Evolutionary conservation across 1,284 basidiomycete genomes (phyloP).

Genomic region (Porogramme epimiltina): DNA sequence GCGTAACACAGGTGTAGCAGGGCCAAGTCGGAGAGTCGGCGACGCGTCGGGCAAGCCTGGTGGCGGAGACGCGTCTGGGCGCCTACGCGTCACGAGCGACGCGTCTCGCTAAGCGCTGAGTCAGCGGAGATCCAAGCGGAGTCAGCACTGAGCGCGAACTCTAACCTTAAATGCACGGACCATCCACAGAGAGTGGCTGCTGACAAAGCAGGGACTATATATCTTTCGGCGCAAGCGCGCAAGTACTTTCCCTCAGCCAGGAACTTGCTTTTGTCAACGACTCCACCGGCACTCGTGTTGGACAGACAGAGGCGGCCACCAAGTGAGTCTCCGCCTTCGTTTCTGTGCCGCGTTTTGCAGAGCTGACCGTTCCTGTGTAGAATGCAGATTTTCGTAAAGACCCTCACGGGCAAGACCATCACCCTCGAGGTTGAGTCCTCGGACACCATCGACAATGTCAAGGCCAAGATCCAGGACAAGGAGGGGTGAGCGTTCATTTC

Average conservation of each 20-base stretch:
- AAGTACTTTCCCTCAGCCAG: slow-evolving; percentile 24
- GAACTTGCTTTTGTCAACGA: slow-evolving; percentile 79
- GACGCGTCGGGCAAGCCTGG: slow-evolving; percentile 10
- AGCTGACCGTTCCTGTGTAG: slow-evolving; percentile 21
- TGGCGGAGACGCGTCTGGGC: slow-evolving; percentile 14
- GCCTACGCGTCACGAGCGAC: slow-evolving; percentile 22
- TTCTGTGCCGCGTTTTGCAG: background rate
- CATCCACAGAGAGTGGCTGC: slow-evolving; percentile 38
- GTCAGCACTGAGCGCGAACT: background rate
- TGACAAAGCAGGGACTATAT: slow-evolving; percentile 26
- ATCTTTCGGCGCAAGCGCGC: slow-evolving; percentile 11
- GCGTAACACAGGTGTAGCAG: background rate
- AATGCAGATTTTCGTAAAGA: slow-evolving; percentile 97
- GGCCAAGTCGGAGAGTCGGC: too few species aligned
- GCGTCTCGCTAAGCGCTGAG: slow-evolving; percentile 25
- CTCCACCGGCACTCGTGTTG: slow-evolving; percentile 82
- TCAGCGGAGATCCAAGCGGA: slow-evolving; percentile 16
- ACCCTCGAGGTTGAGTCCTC: slow-evolving; percentile 97
- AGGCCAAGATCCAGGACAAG: slow-evolving; percentile 96
- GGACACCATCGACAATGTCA: slow-evolving; percentile 98
- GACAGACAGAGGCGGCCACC: slow-evolving; percentile 76
- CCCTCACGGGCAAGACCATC: slow-evolving; percentile 99
- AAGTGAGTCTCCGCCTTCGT: slow-evolving; percentile 22
- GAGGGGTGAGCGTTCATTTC: slow-evolving; percentile 67
- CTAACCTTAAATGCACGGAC: slow-evolving; percentile 40